These are phyloP conservation scores for Discostella stelligera DNA, from an alignment of 352 stramenopile species.

Conservation along the genomic window DNA sequence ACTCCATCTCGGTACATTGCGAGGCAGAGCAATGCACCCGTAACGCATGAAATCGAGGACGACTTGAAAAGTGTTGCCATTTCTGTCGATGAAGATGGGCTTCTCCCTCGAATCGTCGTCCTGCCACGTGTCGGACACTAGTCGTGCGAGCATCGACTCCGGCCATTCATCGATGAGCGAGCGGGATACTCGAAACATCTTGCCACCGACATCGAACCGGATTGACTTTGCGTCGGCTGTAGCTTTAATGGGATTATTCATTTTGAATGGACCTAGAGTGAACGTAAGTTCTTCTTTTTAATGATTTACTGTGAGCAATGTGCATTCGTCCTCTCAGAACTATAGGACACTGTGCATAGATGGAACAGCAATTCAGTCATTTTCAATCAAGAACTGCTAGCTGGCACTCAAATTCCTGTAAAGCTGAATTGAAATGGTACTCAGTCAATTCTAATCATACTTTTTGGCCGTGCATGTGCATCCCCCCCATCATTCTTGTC, in stretches of 20 bases:
- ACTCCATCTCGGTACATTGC: slow-evolving; percentile 18
- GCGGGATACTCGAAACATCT: slow-evolving; percentile 14
- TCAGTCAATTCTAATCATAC: too few relatives aligned
- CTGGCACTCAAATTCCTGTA: too few relatives aligned
- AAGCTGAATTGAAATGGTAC: too few relatives aligned
- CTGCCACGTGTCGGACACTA: slow-evolving; percentile 21
- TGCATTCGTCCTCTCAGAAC: too few relatives aligned
- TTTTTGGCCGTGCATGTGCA: background rate
- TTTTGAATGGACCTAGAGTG: too few relatives aligned
- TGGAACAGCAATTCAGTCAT: too few relatives aligned
- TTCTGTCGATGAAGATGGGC: slow-evolving; percentile 40
- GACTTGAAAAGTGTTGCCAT: slow-evolving; percentile 23
- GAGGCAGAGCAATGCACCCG: slow-evolving; percentile 19
- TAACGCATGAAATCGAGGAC: slow-evolving; percentile 39
- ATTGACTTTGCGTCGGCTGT: slow-evolving; percentile 1
- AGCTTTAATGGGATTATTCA: background rate
- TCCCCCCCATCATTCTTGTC: background rate
- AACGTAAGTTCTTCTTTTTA: too few relatives aligned
- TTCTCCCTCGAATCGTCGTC: background rate
- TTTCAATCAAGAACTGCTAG: too few relatives aligned
- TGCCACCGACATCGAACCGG: slow-evolving; percentile 31
- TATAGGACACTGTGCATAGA: too few relatives aligned
- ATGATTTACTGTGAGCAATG: too few relatives aligned
- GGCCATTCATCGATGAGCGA: slow-evolving; percentile 3
- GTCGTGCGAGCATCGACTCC: slow-evolving; percentile 24